Evolutionary conservation across 1,284 basidiomycete genomes (phyloP).

Genomic region (Ustilago loliicola): DNA sequence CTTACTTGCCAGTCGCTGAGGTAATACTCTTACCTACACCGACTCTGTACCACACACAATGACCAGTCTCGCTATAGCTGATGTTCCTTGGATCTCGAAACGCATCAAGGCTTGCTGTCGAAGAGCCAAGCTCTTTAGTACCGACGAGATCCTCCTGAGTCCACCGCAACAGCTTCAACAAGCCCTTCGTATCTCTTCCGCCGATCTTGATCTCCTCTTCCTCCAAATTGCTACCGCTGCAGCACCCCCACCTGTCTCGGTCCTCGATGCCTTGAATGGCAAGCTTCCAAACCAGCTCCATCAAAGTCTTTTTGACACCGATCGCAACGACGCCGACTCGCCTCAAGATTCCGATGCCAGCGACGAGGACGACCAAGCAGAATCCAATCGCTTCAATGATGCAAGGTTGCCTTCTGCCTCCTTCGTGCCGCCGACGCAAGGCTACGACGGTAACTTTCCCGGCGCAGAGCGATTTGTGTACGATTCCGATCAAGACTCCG

Average conservation of each 20-base stretch:
- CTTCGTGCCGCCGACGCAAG: constrained; percentile 40
- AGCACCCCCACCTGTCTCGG: constrained; percentile 30
- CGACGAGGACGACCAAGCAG: constrained; percentile 1
- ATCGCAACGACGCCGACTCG: constrained; percentile 14
- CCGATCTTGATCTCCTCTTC: constrained; percentile 28
- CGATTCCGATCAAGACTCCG: constrained; percentile 34
- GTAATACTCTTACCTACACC: too few species aligned
- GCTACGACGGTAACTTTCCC: constrained; percentile 48
- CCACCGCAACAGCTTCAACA: constrained; percentile 31
- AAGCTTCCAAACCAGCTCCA: constrained; percentile 4
- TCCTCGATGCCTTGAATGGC: constrained; percentile 36
- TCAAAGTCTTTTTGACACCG: constrained; percentile 12
- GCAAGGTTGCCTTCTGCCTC: constrained; percentile 14
- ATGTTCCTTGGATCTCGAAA: constrained; percentile 45
- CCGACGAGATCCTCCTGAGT: constrained; percentile 43
- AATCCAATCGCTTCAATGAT: not conserved
- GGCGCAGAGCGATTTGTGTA: constrained; percentile 29
- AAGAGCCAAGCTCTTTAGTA: constrained; percentile 42
- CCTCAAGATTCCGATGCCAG: constrained; percentile 10
- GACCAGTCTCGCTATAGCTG: constrained; percentile 36
- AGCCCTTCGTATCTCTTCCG: constrained; percentile 21
- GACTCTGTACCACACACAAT: constrained; percentile 6
- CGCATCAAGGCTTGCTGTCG: constrained; percentile 53
- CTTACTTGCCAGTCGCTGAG: too few species aligned
- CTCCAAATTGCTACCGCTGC: constrained; percentile 35